Evolutionary conservation across 345 rosid species (phyloP).

Genomic region (Nephelium lappaceum): DNA sequence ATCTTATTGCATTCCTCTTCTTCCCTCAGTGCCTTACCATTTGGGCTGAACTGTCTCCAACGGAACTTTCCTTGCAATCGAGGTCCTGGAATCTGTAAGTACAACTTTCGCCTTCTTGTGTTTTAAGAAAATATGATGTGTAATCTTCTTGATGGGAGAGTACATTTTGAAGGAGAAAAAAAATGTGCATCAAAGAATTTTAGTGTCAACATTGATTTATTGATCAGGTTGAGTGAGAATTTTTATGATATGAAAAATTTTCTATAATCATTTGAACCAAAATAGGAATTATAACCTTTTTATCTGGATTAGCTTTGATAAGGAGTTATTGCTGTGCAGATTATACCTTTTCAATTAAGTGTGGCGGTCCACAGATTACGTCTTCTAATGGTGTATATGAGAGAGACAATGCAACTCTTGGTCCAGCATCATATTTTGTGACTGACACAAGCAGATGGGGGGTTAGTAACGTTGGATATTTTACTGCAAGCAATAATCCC

Average conservation of each 20-base stretch:
- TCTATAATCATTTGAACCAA: neutral
- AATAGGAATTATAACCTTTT: neutral
- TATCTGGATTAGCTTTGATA: neutral
- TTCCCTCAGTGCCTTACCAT: conserved; percentile 40
- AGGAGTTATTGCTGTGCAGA: conserved; percentile 33
- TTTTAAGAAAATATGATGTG: neutral
- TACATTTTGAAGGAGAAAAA: neutral
- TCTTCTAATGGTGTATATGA: conserved; percentile 47
- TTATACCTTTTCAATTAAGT: conserved; percentile 55
- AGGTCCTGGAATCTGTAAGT: conserved; percentile 63
- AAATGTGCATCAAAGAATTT: neutral
- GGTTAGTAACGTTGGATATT: conserved; percentile 48
- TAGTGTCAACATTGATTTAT: neutral
- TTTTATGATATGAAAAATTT: neutral
- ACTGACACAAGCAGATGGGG: conserved; percentile 46
- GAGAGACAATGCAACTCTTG: conserved; percentile 51
- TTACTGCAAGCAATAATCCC: conserved; percentile 34
- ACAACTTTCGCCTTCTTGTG: neutral
- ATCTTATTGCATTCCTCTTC: conserved; percentile 13
- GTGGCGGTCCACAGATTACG: conserved; percentile 61
- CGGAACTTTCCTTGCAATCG: conserved; percentile 60
- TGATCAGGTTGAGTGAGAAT: neutral
- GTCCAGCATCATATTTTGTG: conserved; percentile 61
- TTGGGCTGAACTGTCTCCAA: conserved; percentile 74
- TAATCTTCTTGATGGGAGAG: neutral